A percentile compares a stretch with the other conserved stretches of the same genome.
Conservation (phyloP, 2,329 filamentous ascomycete genomes). For the Acarospora socialis region DNA sequence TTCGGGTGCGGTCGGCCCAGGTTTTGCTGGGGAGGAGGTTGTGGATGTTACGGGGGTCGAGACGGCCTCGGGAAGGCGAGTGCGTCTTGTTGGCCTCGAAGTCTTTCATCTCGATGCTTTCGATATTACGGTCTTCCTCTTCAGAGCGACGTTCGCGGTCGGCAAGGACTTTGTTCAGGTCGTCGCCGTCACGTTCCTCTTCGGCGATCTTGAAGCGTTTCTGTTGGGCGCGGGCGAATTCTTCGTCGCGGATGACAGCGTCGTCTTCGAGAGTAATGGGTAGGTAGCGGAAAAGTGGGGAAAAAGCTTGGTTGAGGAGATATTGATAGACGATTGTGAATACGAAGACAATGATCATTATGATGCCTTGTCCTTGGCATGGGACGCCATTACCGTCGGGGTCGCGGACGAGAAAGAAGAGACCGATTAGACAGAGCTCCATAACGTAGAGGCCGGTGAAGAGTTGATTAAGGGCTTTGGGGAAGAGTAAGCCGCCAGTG, state of each 20-base stretch:
- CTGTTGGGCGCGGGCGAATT: conserved; percentile 68
- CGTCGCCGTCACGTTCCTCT: conserved; percentile 35
- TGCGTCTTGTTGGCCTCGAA: conserved; percentile 19
- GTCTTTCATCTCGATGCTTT: conserved; percentile 35
- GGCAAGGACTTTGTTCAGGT: conserved; percentile 32
- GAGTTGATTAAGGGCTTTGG: conserved; percentile 83
- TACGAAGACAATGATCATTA: conserved; percentile 63
- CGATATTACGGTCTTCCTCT: conserved; percentile 25
- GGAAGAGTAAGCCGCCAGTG: conserved; percentile 85
- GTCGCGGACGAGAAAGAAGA: conserved; percentile 68
- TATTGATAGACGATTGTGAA: conserved; percentile 67
- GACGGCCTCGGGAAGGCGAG: conserved; percentile 8
- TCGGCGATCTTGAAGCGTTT: conserved; percentile 50
- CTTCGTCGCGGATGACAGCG: conserved; percentile 77
- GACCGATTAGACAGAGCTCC: conserved; percentile 75
- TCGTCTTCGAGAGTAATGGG: conserved; percentile 95
- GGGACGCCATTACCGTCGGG: conserved; percentile 28
- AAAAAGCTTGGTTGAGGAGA: conserved; percentile 69
- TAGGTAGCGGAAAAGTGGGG: conserved; percentile 72
- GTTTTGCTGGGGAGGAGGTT: conserved; percentile 19
- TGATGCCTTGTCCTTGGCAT: conserved; percentile 63
- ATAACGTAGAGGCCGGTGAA: conserved; percentile 93
- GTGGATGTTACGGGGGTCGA: conserved; percentile 8
- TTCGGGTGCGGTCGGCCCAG: conserved; percentile 30
- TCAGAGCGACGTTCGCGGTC: conserved; percentile 28